Percentiles rank a stretch among this genome's conserved stretches.
phyloP scores from a whole-genome alignment of 208 protist genomes.

The Crithidia brevicula region DNA sequence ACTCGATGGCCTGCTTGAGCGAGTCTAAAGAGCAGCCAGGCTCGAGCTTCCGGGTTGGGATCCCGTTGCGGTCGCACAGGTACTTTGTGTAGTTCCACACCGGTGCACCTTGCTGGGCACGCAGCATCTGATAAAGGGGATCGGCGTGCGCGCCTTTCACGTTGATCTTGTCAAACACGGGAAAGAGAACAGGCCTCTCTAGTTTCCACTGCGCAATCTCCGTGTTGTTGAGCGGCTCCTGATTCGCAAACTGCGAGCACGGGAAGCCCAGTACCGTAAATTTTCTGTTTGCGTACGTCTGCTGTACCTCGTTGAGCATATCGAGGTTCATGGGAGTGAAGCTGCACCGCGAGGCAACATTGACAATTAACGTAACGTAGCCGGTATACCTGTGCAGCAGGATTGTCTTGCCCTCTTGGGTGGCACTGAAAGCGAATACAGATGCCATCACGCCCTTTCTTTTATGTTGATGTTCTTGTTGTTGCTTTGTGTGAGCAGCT shows the following conservation, averaged over 20 bases:
- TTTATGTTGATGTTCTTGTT: too few relatives aligned
- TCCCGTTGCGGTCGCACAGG: conserved; percentile 55
- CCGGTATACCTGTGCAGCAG: conserved; percentile 52
- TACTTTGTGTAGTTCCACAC: conserved; percentile 85
- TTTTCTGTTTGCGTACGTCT: conserved; percentile 24
- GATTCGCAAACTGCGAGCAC: conserved; percentile 67
- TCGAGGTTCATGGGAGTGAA: conserved; percentile 53
- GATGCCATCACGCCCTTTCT: conserved; percentile 10
- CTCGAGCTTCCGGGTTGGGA: conserved; percentile 41
- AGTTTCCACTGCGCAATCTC: conserved; percentile 45
- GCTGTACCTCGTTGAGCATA: conserved; percentile 52
- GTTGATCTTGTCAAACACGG: conserved; percentile 63
- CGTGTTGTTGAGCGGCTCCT: conserved; percentile 54
- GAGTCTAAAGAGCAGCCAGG: conserved; percentile 22
- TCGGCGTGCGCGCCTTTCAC: conserved; percentile 53
- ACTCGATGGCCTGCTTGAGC: conserved; percentile 31
- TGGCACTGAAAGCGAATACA: conserved; percentile 37
- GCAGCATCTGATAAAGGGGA: conserved; percentile 65
- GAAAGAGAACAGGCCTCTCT: conserved; percentile 41
- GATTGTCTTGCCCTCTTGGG: conserved; percentile 34
- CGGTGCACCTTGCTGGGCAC: conserved; percentile 43
- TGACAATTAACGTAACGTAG: conserved; percentile 59
- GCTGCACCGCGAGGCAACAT: conserved; percentile 67
- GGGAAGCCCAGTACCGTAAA: conserved; percentile 72
- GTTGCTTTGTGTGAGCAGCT: too few relatives aligned